Evolutionary conservation across 73 alveolate species (phyloP).

Genomic region (Breviolum minutum): DNA sequence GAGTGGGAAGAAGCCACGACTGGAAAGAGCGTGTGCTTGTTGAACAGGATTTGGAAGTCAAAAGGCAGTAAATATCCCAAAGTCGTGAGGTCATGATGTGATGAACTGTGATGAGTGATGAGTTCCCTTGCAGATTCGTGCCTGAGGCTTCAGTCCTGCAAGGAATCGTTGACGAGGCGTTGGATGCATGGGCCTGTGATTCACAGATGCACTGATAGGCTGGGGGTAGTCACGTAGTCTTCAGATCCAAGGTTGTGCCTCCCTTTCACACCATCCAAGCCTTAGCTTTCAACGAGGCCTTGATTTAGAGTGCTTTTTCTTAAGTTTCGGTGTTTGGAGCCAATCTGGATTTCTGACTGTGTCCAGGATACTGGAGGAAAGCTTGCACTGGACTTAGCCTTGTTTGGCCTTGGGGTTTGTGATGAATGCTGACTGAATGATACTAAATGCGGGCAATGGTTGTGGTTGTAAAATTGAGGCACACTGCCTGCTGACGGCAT

Average conservation of each 20-base stretch:
- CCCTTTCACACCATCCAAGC: slow-evolving; percentile 7
- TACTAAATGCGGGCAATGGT: too few relatives aligned
- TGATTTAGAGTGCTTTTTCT: background rate
- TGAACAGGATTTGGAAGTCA: too few relatives aligned
- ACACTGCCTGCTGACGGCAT: slow-evolving; percentile 12
- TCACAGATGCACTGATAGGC: too few relatives aligned
- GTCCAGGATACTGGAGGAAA: slow-evolving; percentile 2
- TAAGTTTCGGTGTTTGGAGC: background rate
- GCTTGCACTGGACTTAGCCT: slow-evolving; percentile 2
- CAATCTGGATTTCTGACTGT: background rate
- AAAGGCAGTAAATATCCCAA: too few relatives aligned
- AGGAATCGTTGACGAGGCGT: slow-evolving; percentile 61
- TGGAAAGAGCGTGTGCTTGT: too few relatives aligned
- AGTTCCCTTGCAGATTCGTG: background rate
- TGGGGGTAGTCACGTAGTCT: too few relatives aligned
- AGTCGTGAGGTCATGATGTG: too few relatives aligned
- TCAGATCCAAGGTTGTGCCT: background rate
- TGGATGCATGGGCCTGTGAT: slow-evolving; percentile 7
- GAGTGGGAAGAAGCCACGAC: background rate
- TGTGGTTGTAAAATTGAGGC: background rate
- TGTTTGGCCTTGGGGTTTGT: too few relatives aligned
- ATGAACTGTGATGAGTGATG: too few relatives aligned
- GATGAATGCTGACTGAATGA: too few relatives aligned
- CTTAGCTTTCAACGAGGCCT: background rate
- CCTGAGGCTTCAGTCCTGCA: slow-evolving; percentile 46